Conservation (phyloP, 169 alveolate species). For the Cryptosporidium viatorum region DNA sequence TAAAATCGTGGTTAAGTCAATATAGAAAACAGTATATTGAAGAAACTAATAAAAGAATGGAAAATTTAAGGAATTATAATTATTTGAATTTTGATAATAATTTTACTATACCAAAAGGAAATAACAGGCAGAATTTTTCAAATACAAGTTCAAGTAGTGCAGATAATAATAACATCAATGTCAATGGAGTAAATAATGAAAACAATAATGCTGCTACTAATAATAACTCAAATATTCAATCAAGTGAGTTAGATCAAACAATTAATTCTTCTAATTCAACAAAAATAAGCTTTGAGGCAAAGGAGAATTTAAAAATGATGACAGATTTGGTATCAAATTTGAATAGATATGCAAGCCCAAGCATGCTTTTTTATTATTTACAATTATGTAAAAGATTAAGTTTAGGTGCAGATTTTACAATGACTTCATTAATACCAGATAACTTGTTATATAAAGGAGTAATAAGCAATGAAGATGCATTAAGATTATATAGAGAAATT, state of each 20-base stretch:
- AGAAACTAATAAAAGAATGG: constrained; percentile 57
- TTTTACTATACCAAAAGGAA: background rate
- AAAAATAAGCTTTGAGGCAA: constrained; percentile 18
- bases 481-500: constrained; percentile 60
- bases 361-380: constrained; percentile 68
- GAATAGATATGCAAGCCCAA: constrained; percentile 75
- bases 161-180: background rate
- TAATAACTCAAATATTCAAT: background rate
- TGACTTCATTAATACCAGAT: constrained; percentile 75
- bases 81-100: constrained; percentile 38
- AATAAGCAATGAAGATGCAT: constrained; percentile 56
- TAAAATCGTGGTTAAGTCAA: constrained; percentile 51
- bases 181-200: background rate
- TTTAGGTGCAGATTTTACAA: constrained; percentile 42
- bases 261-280: no score
- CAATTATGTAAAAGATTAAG: constrained; percentile 63
- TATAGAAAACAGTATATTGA: constrained; percentile 63
- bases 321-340: constrained; percentile 44
- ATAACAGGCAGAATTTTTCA: background rate
- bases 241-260: background rate
- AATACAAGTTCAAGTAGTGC: constrained; percentile 13
- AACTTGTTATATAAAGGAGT: constrained; percentile 20
- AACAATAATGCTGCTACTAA: background rate
- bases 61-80: constrained; percentile 6
- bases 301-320: constrained; percentile 36